Evolutionary conservation across 345 rosid genomes (phyloP).

Genomic region (Ailanthus altissimus): DNA sequence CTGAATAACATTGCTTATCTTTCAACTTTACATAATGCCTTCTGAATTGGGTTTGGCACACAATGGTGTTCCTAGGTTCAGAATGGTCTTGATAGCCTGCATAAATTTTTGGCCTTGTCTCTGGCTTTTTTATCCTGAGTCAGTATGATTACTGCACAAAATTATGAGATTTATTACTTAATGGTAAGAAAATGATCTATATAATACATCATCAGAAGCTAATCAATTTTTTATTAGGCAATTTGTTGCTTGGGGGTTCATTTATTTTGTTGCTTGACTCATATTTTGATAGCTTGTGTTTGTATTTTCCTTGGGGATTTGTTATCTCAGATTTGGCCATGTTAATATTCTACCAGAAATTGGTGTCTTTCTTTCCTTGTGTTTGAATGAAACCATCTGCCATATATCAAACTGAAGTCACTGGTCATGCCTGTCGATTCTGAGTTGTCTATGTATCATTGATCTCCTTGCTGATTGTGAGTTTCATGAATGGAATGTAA

Average conservation of each 20-base stretch:
- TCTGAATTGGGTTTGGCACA: not conserved
- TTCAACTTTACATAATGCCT: not conserved
- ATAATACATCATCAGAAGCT: not conserved
- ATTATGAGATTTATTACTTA: not conserved
- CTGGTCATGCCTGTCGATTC: not conserved
- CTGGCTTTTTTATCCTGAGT: not conserved
- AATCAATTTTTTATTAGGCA: not conserved
- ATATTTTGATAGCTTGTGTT: not conserved
- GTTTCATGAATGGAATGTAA: not conserved
- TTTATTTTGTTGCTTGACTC: not conserved
- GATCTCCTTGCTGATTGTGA: not conserved
- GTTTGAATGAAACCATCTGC: not conserved
- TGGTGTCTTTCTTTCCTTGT: not conserved
- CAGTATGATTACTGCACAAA: not conserved
- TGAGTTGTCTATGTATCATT: not conserved
- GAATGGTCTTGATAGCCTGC: not conserved
- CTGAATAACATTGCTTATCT: slow-evolving; percentile 12
- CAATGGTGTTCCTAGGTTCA: not conserved
- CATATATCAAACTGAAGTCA: not conserved
- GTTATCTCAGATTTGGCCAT: not conserved
- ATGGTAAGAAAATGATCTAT: not conserved
- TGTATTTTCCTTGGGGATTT: not conserved
- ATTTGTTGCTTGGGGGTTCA: not conserved
- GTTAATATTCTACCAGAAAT: not conserved
- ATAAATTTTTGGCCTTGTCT: not conserved